These are phyloP conservation scores for Aquilaria malaccensis DNA, from an alignment of 345 rosid genomes.

Conservation along the genomic window DNA sequence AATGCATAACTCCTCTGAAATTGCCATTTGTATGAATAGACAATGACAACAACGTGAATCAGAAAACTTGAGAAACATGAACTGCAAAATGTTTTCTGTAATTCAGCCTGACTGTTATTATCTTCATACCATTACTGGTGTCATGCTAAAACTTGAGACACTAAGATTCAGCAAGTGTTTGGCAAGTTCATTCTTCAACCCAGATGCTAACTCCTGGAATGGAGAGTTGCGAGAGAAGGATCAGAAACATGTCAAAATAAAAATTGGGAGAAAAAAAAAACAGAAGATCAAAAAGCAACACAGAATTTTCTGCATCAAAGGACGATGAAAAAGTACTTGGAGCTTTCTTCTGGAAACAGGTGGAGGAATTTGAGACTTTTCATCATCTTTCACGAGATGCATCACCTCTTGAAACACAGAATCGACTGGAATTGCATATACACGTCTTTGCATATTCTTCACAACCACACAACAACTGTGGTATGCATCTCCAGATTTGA, in stretches of 20 bases:
- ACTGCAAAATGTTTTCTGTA: background rate
- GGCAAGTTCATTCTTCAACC: conserved; percentile 69
- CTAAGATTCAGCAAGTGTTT: conserved; percentile 55
- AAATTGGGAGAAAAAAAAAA: conserved; percentile 5
- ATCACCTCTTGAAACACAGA: conserved; percentile 56
- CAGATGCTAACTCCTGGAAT: conserved; percentile 60
- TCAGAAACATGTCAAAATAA: conserved; percentile 6
- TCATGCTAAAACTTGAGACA: conserved; percentile 79
- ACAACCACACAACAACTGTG: conserved; percentile 86
- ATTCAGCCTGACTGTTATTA: conserved; percentile 9
- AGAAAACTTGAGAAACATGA: conserved; percentile 9
- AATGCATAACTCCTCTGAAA: conserved; percentile 85
- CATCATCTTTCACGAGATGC: conserved; percentile 63
- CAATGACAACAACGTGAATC: conserved; percentile 14
- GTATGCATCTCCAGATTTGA: conserved; percentile 63
- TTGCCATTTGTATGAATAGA: conserved; percentile 11
- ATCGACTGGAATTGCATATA: conserved; percentile 74
- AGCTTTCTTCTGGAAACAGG: conserved; percentile 52
- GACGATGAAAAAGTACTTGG: conserved; percentile 43
- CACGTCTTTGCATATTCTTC: conserved; percentile 79
- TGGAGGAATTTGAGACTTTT: conserved; percentile 55
- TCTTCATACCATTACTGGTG: conserved; percentile 74
- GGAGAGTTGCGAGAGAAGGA: conserved; percentile 10
- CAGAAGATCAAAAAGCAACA: background rate
- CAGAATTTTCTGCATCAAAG: background rate